A percentile compares a stretch with the other conserved stretches of the same genome.
phyloP scores from a whole-genome alignment of 306 rosid genomes.

The Gastrolobium villosum region DNA sequence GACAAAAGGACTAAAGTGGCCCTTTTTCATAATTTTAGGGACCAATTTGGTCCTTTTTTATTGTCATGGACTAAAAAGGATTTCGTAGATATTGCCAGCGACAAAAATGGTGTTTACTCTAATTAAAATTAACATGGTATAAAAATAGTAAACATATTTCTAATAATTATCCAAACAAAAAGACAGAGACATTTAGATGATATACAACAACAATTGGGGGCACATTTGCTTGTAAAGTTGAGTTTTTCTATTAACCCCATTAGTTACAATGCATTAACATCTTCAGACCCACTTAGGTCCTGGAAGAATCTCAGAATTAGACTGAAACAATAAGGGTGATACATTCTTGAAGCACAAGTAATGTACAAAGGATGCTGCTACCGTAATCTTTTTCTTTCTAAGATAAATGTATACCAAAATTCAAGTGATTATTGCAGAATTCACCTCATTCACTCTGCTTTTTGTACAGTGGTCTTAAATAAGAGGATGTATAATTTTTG shows the following conservation, averaged over 20 bases:
- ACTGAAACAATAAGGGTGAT: neutral
- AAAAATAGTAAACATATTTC: neutral
- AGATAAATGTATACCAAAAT: slow-evolving; percentile 46
- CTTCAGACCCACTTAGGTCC: neutral
- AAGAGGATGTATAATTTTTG: slow-evolving; percentile 86
- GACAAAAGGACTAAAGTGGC: too few relatives aligned
- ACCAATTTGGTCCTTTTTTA: too few relatives aligned
- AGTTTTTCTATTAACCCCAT: slow-evolving; percentile 37
- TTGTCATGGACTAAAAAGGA: too few relatives aligned
- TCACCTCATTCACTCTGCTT: slow-evolving; percentile 67
- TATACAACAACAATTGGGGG: slow-evolving; percentile 7
- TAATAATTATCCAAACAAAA: slow-evolving; percentile 25
- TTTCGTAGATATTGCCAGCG: too few relatives aligned
- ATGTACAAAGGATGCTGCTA: slow-evolving; percentile 50
- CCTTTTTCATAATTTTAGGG: too few relatives aligned
- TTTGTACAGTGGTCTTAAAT: slow-evolving; percentile 92
- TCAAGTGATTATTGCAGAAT: slow-evolving; percentile 40
- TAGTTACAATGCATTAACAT: slow-evolving; percentile 35
- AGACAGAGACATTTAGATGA: slow-evolving; percentile 20
- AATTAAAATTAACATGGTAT: neutral
- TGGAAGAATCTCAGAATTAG: slow-evolving; percentile 19
- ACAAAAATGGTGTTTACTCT: too few relatives aligned
- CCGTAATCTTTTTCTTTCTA: slow-evolving; percentile 33
- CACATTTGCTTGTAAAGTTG: neutral
- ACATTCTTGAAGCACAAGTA: slow-evolving; percentile 35